These are phyloP conservation scores for Rhizopus stolonifer DNA, from an alignment of 371 early-diverging fungal genomes.

Conservation along the genomic window DNA sequence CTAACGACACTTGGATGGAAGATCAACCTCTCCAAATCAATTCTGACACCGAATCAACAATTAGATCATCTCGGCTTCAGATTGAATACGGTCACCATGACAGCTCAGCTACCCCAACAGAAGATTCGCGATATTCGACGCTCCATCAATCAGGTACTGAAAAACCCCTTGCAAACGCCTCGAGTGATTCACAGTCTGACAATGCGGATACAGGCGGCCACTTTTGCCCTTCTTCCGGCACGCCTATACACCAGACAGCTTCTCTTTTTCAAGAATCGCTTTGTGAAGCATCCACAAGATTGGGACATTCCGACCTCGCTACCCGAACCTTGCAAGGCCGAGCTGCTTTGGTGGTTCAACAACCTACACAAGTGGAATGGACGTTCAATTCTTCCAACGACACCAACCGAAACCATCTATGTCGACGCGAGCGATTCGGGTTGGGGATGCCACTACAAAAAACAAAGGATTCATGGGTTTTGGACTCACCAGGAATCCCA, in stretches of 20 bases:
- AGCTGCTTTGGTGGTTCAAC: neutral
- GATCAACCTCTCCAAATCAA: conserved; percentile 10
- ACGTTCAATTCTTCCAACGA: conserved; percentile 1
- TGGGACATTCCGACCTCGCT: neutral
- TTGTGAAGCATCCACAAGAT: neutral
- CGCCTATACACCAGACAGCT: too few relatives aligned
- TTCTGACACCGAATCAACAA: conserved; percentile 4
- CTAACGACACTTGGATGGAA: neutral
- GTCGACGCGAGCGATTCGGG: neutral
- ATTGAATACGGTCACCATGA: conserved; percentile 2
- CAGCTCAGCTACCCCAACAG: neutral
- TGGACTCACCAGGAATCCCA: conserved; percentile 9
- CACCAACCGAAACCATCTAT: conserved; percentile 5
- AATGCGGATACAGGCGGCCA: too few relatives aligned
- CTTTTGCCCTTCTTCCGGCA: too few relatives aligned
- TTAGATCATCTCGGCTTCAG: conserved; percentile 15
- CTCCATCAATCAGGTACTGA: neutral
- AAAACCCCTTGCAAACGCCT: neutral
- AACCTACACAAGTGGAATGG: conserved; percentile 12
- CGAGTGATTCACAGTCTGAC: neutral
- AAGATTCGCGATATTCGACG: conserved; percentile 24
- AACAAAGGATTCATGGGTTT: neutral
- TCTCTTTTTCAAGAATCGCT: too few relatives aligned
- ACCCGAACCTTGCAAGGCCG: neutral
- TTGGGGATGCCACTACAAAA: conserved; percentile 11